Evolutionary conservation across 2,329 filamentous ascomycete genomes (phyloP).

Genomic region (Phoma sp.): DNA sequence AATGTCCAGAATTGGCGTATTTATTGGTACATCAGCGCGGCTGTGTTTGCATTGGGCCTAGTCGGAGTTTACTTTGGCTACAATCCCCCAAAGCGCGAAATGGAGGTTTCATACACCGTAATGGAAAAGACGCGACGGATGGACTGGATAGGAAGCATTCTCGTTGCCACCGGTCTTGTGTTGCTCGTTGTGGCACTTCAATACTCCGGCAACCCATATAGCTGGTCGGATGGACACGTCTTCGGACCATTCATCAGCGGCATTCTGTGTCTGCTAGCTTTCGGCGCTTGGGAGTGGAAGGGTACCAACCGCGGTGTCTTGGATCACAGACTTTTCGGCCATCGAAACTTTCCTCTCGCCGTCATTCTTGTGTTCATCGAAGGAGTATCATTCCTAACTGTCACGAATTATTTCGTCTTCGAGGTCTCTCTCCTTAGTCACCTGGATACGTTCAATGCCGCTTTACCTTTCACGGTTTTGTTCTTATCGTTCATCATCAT

Average conservation of each 20-base stretch:
- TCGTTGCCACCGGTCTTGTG: background rate
- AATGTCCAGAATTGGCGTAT: background rate
- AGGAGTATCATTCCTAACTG: background rate
- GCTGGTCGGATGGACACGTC: background rate
- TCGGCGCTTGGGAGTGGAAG: background rate
- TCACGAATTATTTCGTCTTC: background rate
- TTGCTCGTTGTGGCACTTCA: background rate
- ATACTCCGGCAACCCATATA: background rate
- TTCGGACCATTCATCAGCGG: background rate
- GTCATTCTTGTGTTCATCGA: background rate
- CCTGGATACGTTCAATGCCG: background rate
- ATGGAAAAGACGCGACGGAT: background rate
- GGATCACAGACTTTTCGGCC: background rate
- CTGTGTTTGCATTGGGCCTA: background rate
- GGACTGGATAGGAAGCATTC: background rate
- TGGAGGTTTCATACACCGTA: background rate
- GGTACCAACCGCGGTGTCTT: background rate
- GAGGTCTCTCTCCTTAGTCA: background rate
- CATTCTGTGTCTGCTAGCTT: background rate
- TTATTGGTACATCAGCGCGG: background rate
- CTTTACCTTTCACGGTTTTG: background rate
- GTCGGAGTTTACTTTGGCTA: conserved; percentile 1
- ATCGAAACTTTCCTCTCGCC: background rate
- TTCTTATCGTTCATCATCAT: background rate
- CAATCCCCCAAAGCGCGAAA: background rate